Base-by-base conservation (phyloP, 164 flowering plant genomes). In the Malania oleifera region DNA sequence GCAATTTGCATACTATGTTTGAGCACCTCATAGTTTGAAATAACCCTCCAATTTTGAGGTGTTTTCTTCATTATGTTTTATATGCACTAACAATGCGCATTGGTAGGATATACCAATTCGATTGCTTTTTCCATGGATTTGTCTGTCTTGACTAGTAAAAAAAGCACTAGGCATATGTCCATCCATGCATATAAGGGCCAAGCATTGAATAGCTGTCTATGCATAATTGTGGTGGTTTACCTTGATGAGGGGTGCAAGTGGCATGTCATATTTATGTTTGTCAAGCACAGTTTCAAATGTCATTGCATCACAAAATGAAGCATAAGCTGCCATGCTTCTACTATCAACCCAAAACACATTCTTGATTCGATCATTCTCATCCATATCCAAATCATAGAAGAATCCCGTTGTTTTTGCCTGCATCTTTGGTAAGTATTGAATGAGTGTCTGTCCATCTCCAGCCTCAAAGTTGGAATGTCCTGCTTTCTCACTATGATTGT, bases 261-360 rank as follows among this genome's bases (percentile, higher is more conserved):
- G 23, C 53, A 54, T 53, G 7, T 54, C 60, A 54, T 60, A 60
- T 10, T 57, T 67, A 39, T n/a, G n/a, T 61, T 61, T 12, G 62
- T 50, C 12, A 66, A 46, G n/a, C 54, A 66, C 53, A 19, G 64
- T 57, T 15, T 60, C 65, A 47, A 66, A 60, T 8, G 52, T 53
- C 11, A 60, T 45, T 0, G 48, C 55, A 26, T 50, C 63, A 1
- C 63, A 54, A 47, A 60, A 66, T 18, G 54, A 40, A 12, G 17
- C 15, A 37, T 53, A 60, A 5, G 48, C 48, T 22, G 54, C 70
- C 13, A 43, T 45, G 12, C 59, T 52, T 18, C 64, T 45, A 9
- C 46, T 20, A 66, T 66, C 65, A 1, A 22, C 60, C 64, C 60
- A 66, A 34, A 53, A 66, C 23, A 51, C n/a, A n/a, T n/a, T n/a